Evolutionary conservation across 345 rosid species (phyloP).

Genomic region (Syzygium aqueum): DNA sequence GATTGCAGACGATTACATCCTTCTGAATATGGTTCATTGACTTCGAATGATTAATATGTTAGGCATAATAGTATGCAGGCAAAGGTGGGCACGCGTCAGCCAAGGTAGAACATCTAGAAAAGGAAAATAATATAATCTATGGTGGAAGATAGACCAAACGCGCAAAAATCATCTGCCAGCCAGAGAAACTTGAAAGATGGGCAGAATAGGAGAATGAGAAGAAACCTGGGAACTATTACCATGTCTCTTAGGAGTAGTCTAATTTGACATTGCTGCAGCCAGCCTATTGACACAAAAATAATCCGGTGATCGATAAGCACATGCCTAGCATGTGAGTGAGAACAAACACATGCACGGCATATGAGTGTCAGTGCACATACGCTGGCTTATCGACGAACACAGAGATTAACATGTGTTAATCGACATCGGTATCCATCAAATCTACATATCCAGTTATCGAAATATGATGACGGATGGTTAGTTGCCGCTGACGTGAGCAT

Average conservation of each 20-base stretch:
- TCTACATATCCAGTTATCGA: no score
- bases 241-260: neutral
- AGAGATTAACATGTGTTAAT: no score
- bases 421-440: no score
- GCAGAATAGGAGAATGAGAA: neutral
- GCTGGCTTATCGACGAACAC: no score
- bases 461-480: no score
- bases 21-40: neutral
- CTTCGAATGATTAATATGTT: neutral
- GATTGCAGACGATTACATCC: neutral
- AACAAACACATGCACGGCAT: no score
- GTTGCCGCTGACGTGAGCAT: no score
- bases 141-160: neutral
- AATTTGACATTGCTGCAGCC: neutral
- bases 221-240: neutral
- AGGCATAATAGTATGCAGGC: neutral
- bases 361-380: no score
- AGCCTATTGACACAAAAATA: neutral
- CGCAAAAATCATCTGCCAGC: neutral
- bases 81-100: neutral
- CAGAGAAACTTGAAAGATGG: neutral
- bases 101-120: neutral
- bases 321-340: no score
- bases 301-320: no score
- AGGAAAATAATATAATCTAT: neutral